phyloP scores from a whole-genome alignment of 2,329 filamentous ascomycete genomes.

The Reticulascus tulasneorum region DNA sequence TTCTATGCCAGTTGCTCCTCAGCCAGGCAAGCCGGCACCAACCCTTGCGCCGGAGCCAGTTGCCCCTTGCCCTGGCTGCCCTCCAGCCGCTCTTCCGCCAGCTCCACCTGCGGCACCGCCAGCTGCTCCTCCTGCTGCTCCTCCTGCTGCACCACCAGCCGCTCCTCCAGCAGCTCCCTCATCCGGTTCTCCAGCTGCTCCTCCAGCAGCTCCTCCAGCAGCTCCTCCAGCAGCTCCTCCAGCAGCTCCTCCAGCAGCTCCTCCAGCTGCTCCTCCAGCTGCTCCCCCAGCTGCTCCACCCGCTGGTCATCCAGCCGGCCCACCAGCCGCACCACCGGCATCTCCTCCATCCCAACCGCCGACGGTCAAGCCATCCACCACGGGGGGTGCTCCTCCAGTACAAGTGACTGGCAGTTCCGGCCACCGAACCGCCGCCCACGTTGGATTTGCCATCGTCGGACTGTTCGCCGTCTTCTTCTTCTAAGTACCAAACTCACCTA shows the following conservation, averaged over 20 bases:
- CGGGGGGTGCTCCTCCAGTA: too few relatives aligned
- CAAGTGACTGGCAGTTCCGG: slow-evolving; percentile 8
- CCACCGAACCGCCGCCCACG: too few relatives aligned
- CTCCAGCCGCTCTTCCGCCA: background rate
- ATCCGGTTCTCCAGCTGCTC: slow-evolving; percentile 1
- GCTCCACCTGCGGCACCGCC: background rate
- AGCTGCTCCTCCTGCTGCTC: background rate
- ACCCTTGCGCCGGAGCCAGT: background rate
- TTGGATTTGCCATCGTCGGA: background rate
- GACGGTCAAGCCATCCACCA: too few relatives aligned
- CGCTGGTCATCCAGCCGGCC: background rate
- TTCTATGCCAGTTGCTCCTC: background rate
- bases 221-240: background rate
- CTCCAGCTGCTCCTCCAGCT: background rate
- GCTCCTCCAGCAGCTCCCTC: too few relatives aligned
- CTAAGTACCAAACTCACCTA: slow-evolving; percentile 6
- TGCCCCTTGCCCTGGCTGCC: background rate
- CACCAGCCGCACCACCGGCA: background rate
- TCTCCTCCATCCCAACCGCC: background rate
- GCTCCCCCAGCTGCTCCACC: background rate
- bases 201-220: background rate
- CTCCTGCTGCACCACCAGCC: too few relatives aligned
- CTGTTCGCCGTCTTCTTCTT: slow-evolving; percentile 4
- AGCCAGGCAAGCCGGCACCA: background rate
- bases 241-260: background rate